Evolutionary conservation across 768 basidiomycete genomes (phyloP).

Genomic region (Collybia sordida): DNA sequence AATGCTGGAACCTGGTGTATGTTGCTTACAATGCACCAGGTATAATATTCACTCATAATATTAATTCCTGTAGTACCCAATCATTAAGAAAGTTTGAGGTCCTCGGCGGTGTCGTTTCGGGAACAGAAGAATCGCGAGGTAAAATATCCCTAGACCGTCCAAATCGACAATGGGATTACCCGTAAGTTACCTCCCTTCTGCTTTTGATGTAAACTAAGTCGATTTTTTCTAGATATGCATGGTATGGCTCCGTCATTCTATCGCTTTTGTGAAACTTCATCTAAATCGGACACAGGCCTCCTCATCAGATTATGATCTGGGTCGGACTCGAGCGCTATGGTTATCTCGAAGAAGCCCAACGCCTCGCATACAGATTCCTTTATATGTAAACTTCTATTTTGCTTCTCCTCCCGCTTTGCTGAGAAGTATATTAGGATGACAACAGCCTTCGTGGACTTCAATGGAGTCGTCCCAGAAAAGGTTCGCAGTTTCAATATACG

Average conservation of each 20-base stretch:
- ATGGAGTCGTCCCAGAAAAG: constrained; percentile 98
- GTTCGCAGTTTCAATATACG: constrained; percentile 33
- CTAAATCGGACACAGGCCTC: constrained; percentile 56
- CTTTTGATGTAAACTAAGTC: constrained; percentile 13
- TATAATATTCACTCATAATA: constrained; percentile 16
- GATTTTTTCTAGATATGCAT: constrained; percentile 56
- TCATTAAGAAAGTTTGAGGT: constrained; percentile 96
- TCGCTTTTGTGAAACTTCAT: constrained; percentile 3
- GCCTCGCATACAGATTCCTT: constrained; percentile 94
- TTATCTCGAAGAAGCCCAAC: constrained; percentile 89
- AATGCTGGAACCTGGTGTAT: constrained; percentile 91
- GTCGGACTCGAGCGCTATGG: constrained; percentile 96
- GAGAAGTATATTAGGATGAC: constrained; percentile 68
- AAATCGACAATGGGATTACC: constrained; percentile 99
- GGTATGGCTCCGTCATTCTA: constrained; percentile 32
- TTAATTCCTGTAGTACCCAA: constrained; percentile 52
- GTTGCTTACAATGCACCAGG: constrained; percentile 28
- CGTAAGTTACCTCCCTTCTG: constrained; percentile 48
- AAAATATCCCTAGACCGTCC: constrained; percentile 95
- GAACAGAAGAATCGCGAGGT: constrained; percentile 94
- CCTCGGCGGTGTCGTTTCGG: constrained; percentile 91
- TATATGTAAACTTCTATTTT: constrained; percentile 67
- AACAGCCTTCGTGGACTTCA: constrained; percentile 93
- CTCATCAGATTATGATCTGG: constrained; percentile 99
- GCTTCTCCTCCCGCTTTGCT: not conserved